Conservation (phyloP, 1,139 yeast genomes). For the Magnusiomyces tetraspermus region DNA sequence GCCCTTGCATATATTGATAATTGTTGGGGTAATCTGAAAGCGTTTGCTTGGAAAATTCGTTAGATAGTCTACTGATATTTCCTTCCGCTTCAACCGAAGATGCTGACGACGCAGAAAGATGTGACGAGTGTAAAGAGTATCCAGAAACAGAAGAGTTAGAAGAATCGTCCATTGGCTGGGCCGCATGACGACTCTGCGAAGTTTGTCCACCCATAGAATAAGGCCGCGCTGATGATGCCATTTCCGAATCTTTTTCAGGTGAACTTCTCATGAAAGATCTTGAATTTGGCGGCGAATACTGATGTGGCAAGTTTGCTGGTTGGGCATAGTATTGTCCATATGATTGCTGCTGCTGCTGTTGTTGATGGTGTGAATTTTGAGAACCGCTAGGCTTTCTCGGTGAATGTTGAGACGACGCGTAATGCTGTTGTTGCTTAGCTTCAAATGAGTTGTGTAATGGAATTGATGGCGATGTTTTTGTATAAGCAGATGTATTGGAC, state of each 20-base stretch:
- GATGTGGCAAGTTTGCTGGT: neutral
- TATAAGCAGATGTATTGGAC: too few species aligned
- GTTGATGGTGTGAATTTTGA: neutral
- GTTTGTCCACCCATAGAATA: neutral
- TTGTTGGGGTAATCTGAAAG: neutral
- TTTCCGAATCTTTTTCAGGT: neutral
- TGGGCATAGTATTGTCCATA: neutral
- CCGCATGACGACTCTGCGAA: neutral
- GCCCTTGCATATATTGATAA: neutral
- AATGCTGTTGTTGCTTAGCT: neutral
- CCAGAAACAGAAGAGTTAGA: slow-evolving; percentile 9
- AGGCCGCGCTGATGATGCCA: neutral
- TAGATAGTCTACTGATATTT: neutral
- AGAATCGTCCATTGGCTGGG: slow-evolving; percentile 5
- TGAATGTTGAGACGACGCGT: neutral
- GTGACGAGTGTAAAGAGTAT: slow-evolving; percentile 11
- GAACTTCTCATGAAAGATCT: neutral
- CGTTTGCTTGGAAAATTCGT: neutral
- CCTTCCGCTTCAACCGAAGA: neutral
- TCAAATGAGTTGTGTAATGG: neutral
- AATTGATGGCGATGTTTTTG: too few species aligned
- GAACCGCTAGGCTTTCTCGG: neutral
- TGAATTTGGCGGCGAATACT: neutral
- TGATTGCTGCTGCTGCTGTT: neutral
- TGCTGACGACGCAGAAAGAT: slow-evolving; percentile 8